A percentile compares a stretch with the other conserved stretches of the same genome.
Conservation (phyloP, 1,139 yeast genomes). For the Kluyveromyces sp. region DNA sequence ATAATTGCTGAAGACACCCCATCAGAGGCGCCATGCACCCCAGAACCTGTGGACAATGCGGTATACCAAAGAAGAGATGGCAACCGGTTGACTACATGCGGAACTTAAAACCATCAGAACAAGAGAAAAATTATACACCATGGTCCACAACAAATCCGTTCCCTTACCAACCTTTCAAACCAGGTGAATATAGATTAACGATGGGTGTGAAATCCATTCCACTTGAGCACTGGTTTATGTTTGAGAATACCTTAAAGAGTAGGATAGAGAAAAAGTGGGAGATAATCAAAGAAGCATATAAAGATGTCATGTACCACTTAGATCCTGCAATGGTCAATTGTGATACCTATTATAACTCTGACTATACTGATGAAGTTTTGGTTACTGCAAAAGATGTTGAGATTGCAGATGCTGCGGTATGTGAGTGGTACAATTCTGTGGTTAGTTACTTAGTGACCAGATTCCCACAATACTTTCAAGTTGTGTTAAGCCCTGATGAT, state of each 20-base stretch:
- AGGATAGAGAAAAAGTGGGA: slow-evolving; percentile 38
- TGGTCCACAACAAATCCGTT: slow-evolving; percentile 46
- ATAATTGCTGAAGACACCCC: neutral
- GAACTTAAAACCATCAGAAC: slow-evolving; percentile 22
- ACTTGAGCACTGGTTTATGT: slow-evolving; percentile 54
- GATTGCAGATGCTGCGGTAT: slow-evolving; percentile 35
- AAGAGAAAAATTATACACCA: slow-evolving; percentile 31
- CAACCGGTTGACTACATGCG: slow-evolving; percentile 7
- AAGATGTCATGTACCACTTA: slow-evolving; percentile 12
- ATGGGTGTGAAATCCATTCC: slow-evolving; percentile 57
- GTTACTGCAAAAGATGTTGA: slow-evolving; percentile 13
- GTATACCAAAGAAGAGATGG: slow-evolving; percentile 5
- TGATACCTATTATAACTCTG: slow-evolving; percentile 3
- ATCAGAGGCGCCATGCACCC: neutral
- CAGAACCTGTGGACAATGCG: too few relatives aligned
- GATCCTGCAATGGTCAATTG: slow-evolving; percentile 13
- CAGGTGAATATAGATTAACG: slow-evolving; percentile 54
- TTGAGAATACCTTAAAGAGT: slow-evolving; percentile 55
- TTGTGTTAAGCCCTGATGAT: slow-evolving; percentile 11
- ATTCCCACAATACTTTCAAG: slow-evolving; percentile 50
- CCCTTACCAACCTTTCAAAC: slow-evolving; percentile 54
- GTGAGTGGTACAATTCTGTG: slow-evolving; percentile 46
- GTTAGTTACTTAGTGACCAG: slow-evolving; percentile 40
- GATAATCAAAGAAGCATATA: slow-evolving; percentile 10
- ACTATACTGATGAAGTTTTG: slow-evolving; percentile 6